Evolutionary conservation across 2,329 filamentous ascomycete genomes (phyloP), one percentile per base, ranked within the genome.

Genomic region (Botrytis cinerea): DNA sequence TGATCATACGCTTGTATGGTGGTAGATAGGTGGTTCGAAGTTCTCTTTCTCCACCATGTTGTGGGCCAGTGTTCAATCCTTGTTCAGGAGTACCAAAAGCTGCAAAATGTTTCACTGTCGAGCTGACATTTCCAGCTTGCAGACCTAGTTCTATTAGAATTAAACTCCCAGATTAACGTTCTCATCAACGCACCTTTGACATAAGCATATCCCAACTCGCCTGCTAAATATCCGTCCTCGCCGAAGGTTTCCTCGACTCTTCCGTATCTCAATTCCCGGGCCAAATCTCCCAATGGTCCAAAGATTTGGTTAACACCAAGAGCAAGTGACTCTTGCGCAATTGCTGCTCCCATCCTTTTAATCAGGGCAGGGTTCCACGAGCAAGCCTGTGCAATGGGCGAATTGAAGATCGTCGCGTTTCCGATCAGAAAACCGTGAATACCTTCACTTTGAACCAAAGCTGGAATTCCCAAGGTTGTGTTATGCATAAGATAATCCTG

Each of bases 351-450:
- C 91, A 93, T 93, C 76, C 91, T 86, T 76, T 89, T 82, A 5
- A 93, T 83, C 22, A 93, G 82, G 59, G 83, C 85, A 0, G 87
- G 87, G 79, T 94, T 92, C 83, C 90, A 94, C 0, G 91, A 91
- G 78, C 90, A 93, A 25, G 88, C 91, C 71, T 92, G 88, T 12
- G 85, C 91, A 77, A 94, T 93, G 0, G 92, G 92, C 1, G 90
- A 92, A 82, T 93, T 94, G 84, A 93, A 94, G 74, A 94, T 92
- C 1, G 92, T 94, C 4, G 91, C 91, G 80, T 93, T 93, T 16
- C 87, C 87, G 61, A 91, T 87, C 46, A 93, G 83, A 76, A 93
- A 90, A 1, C 91, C 92, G 78, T 94, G 92, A 62, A 94, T 91
- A 54, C 89, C 91, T 82, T 94, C 92, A 5, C 88, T 91, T 81